phyloP scores from a whole-genome alignment of 257 asterid genomes.

The Solanum paucissectum region DNA sequence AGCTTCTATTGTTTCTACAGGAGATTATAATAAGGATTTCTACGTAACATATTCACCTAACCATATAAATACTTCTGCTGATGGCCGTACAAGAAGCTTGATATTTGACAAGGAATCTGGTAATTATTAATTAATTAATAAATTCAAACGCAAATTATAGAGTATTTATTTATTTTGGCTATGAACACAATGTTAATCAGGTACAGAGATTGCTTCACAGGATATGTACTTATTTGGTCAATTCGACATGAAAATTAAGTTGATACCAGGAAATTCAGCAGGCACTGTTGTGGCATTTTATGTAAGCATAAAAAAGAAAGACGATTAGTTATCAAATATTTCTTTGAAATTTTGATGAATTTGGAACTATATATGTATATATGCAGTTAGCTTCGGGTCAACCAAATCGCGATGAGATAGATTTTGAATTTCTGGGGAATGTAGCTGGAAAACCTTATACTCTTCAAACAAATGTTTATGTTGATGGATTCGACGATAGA shows the following conservation, averaged over 20 bases:
- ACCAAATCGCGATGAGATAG: constrained; percentile 72
- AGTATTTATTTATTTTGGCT: neutral
- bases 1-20: constrained; percentile 61
- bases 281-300: constrained; percentile 87
- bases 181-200: constrained; percentile 9
- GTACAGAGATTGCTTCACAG: constrained; percentile 60
- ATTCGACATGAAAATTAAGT: constrained; percentile 67
- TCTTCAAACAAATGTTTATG: constrained; percentile 74
- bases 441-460: constrained; percentile 45
- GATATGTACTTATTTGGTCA: constrained; percentile 76
- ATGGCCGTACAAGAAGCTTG: constrained; percentile 55
- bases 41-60: constrained; percentile 64
- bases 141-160: neutral
- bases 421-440: constrained; percentile 87
- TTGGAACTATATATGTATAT: neutral
- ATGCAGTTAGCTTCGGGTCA: constrained; percentile 57
- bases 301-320: constrained; percentile 18
- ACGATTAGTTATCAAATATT: neutral
- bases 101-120: constrained; percentile 64
- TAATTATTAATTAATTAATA: neutral
- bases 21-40: constrained; percentile 84
- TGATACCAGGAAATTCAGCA: constrained; percentile 78
- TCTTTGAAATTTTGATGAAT: neutral
- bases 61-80: constrained; percentile 65
- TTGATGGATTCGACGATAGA: constrained; percentile 58